Conservation (phyloP, 805 yeast genomes). For the Pichia insulana region DNA sequence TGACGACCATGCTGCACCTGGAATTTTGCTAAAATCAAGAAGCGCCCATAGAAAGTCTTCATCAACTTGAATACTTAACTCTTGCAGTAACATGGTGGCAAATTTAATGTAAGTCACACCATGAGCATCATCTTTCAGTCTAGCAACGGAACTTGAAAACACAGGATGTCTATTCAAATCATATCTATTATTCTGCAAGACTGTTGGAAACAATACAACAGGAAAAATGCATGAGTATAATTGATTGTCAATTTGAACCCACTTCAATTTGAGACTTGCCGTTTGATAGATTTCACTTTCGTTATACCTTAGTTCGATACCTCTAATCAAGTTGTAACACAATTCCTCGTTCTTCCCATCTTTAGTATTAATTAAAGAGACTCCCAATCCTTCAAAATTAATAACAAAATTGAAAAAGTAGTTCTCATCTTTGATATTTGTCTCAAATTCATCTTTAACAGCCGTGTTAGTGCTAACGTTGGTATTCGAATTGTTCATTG, state of each 20-base stretch:
- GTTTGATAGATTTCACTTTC: slow-evolving; percentile 82
- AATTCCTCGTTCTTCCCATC: slow-evolving; percentile 53
- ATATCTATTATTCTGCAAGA: slow-evolving; percentile 71
- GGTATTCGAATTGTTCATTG: slow-evolving; percentile 12
- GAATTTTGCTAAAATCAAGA: slow-evolving; percentile 69
- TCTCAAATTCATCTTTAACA: slow-evolving; percentile 42
- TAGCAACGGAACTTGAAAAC: slow-evolving; percentile 74
- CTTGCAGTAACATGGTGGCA: slow-evolving; percentile 84
- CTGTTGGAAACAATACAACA: slow-evolving; percentile 81
- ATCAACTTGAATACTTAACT: slow-evolving; percentile 85
- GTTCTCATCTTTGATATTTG: slow-evolving; percentile 44
- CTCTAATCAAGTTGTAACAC: slow-evolving; percentile 73
- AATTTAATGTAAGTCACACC: slow-evolving; percentile 87
- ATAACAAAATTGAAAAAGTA: slow-evolving; percentile 46
- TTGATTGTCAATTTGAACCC: slow-evolving; percentile 94
- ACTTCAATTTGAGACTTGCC: slow-evolving; percentile 69
- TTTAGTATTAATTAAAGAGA: slow-evolving; percentile 65
- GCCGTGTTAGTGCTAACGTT: background rate
- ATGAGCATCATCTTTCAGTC: slow-evolving; percentile 80
- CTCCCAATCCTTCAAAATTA: slow-evolving; percentile 75
- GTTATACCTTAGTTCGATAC: slow-evolving; percentile 70
- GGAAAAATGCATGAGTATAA: slow-evolving; percentile 83
- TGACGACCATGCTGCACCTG: slow-evolving; percentile 71
- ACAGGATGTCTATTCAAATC: slow-evolving; percentile 89
- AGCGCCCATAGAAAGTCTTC: slow-evolving; percentile 85